Conservation (phyloP, 2,329 filamentous ascomycete species). For the Fonsecaea monophora region DNA sequence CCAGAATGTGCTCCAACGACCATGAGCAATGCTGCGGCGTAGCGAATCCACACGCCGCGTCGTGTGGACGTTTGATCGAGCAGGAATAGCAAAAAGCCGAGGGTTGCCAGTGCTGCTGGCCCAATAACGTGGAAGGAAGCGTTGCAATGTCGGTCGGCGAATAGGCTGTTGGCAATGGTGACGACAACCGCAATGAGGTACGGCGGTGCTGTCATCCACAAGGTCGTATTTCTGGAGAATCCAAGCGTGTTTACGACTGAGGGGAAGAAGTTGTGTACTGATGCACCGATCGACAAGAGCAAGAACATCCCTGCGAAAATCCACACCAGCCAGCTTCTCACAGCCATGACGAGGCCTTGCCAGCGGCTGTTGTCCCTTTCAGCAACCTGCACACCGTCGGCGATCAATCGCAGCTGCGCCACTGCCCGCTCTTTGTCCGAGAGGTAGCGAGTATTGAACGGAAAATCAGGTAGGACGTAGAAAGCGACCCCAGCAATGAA, state of each 20-base stretch:
- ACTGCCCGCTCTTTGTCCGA: conserved; percentile 63
- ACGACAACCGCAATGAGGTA: conserved; percentile 52
- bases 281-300: conserved; percentile 54
- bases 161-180: conserved; percentile 70
- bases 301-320: conserved; percentile 42
- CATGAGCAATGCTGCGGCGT: conserved; percentile 45
- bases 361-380: conserved; percentile 44
- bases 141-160: conserved; percentile 70
- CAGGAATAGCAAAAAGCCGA: conserved; percentile 44
- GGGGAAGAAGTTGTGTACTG: conserved; percentile 72
- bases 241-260: conserved; percentile 73
- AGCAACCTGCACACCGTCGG: conserved; percentile 28
- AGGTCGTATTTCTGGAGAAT: conserved; percentile 63
- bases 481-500: conserved; percentile 63
- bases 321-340: conserved; percentile 47
- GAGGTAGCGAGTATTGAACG: conserved; percentile 66
- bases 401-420: conserved; percentile 50
- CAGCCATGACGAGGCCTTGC: conserved; percentile 32
- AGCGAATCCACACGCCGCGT: conserved; percentile 42
- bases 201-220: conserved; percentile 67
- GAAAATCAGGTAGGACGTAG: conserved; percentile 72
- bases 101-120: conserved; percentile 50
- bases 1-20: conserved; percentile 45
- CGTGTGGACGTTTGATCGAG: conserved; percentile 10
- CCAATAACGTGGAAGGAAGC: conserved; percentile 71